A percentile compares a stretch with the other conserved stretches of the same genome.
These are phyloP conservation scores for Trapa bicornis DNA, from an alignment of 345 rosid genomes.

Conservation along the genomic window DNA sequence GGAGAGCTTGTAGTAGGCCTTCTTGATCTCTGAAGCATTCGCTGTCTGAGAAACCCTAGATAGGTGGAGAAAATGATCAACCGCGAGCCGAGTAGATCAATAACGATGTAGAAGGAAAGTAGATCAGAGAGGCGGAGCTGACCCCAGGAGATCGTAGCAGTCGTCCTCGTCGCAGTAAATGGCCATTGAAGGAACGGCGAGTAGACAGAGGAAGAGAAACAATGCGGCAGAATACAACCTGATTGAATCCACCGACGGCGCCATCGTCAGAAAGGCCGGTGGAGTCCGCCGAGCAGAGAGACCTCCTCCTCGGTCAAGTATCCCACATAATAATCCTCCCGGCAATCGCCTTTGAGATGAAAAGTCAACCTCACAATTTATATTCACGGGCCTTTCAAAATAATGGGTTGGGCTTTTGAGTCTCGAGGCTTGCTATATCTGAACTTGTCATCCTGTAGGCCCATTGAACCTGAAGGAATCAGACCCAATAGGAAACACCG, in stretches of 20 bases:
- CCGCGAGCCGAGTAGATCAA: neutral
- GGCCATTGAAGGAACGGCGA: constrained; percentile 42
- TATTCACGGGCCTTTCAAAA: too few relatives aligned
- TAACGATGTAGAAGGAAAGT: neutral
- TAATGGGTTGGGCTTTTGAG: too few relatives aligned
- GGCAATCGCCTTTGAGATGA: too few relatives aligned
- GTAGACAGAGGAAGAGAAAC: constrained; percentile 25
- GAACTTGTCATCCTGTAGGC: too few relatives aligned
- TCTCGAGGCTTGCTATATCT: too few relatives aligned
- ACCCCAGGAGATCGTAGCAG: constrained; percentile 92
- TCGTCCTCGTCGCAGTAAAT: constrained; percentile 97
- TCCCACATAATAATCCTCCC: too few relatives aligned
- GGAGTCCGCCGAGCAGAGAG: too few relatives aligned
- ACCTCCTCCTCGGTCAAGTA: too few relatives aligned
- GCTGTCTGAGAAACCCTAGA: constrained; percentile 76
- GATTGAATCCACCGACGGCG: constrained; percentile 43
- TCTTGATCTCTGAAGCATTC: constrained; percentile 85
- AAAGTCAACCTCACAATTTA: too few relatives aligned
- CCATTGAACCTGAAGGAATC: too few relatives aligned
- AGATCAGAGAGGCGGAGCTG: constrained; percentile 6
- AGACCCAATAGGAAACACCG: too few relatives aligned
- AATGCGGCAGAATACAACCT: constrained; percentile 35
- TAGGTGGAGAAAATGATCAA: constrained; percentile 3
- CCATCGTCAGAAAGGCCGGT: constrained; percentile 21
- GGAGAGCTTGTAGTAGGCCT: constrained; percentile 88